Percentiles rank a stretch among this genome's conserved stretches.
phyloP scores from a whole-genome alignment of 208 protist species.

The Plasmodiophora brassicae region DNA sequence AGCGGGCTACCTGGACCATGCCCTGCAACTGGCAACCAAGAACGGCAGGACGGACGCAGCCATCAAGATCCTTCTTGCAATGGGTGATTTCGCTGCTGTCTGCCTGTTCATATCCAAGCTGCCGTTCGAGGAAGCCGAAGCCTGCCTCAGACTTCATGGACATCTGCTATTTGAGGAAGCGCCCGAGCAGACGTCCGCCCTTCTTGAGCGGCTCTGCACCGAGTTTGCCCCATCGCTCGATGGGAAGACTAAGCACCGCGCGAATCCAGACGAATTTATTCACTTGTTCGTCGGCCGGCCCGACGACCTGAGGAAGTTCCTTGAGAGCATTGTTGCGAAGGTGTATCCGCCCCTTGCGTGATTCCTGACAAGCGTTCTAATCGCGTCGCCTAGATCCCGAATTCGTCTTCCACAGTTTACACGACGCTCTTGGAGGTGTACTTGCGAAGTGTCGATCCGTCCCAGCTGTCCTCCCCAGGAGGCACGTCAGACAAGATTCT shows the following conservation, averaged over 20 bases:
- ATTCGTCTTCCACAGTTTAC: background rate
- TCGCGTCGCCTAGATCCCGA: background rate
- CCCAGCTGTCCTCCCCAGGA: too few species aligned
- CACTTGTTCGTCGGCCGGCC: slow-evolving; percentile 1
- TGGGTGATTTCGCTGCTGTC: background rate
- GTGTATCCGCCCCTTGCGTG: background rate
- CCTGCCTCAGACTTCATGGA: background rate
- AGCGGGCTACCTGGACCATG: background rate
- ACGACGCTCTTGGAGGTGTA: slow-evolving; percentile 7
- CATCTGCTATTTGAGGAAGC: background rate
- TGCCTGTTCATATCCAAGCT: background rate
- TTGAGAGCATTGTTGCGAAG: background rate
- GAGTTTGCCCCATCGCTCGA: background rate
- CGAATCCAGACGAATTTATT: background rate
- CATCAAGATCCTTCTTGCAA: slow-evolving; percentile 30
- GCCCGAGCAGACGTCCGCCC: background rate
- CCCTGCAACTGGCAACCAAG: background rate
- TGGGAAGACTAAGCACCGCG: background rate
- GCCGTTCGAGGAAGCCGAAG: slow-evolving; percentile 1
- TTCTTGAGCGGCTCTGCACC: background rate
- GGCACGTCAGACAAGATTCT: background rate
- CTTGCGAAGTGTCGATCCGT: background rate
- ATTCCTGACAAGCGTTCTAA: background rate
- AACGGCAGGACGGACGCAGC: background rate
- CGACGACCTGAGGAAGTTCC: background rate